Conservation (phyloP, 768 basidiomycete genomes). For the Hygrocybe punicea region DNA sequence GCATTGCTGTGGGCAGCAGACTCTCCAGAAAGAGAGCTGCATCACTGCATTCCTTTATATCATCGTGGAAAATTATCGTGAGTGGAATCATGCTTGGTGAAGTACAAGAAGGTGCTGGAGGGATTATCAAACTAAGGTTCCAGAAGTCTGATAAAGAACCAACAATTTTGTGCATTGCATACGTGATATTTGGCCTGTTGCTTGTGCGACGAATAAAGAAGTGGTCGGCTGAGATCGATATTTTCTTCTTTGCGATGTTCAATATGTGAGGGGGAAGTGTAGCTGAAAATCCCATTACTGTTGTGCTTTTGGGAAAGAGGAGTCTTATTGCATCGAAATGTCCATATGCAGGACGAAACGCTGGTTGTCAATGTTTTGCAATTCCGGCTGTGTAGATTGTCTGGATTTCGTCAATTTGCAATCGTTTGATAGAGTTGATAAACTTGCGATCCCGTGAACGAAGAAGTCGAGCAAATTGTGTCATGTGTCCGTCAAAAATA, state of each 20-base stretch:
- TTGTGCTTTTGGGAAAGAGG: conserved; percentile 6
- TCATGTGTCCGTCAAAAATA: conserved; percentile 14
- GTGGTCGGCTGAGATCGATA: conserved; percentile 8
- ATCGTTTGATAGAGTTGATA: conserved; percentile 6
- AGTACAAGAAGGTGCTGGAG: neutral
- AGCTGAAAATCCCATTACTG: conserved; percentile 17
- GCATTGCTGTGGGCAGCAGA: conserved; percentile 9
- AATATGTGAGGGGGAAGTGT: conserved; percentile 25
- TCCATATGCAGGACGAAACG: conserved; percentile 27
- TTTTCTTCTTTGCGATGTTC: conserved; percentile 9
- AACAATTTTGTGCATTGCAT: conserved; percentile 23
- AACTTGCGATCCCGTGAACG: conserved; percentile 5
- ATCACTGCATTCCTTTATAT: conserved; percentile 5
- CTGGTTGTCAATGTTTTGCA: conserved; percentile 15
- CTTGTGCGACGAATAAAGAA: conserved; percentile 14
- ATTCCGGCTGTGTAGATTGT: conserved; percentile 20
- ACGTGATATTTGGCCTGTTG: conserved; percentile 30
- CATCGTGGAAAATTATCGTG: conserved; percentile 17
- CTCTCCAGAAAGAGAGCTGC: conserved; percentile 8
- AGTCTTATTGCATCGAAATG: conserved; percentile 12
- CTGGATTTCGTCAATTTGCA: conserved; percentile 27
- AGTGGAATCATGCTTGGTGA: conserved; percentile 4
- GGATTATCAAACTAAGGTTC: conserved; percentile 28
- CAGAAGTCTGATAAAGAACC: conserved; percentile 13
- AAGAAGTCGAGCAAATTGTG: conserved; percentile 14